Base-by-base conservation (phyloP, 306 rosid species). In the Astragalus glycyphyllos region DNA sequence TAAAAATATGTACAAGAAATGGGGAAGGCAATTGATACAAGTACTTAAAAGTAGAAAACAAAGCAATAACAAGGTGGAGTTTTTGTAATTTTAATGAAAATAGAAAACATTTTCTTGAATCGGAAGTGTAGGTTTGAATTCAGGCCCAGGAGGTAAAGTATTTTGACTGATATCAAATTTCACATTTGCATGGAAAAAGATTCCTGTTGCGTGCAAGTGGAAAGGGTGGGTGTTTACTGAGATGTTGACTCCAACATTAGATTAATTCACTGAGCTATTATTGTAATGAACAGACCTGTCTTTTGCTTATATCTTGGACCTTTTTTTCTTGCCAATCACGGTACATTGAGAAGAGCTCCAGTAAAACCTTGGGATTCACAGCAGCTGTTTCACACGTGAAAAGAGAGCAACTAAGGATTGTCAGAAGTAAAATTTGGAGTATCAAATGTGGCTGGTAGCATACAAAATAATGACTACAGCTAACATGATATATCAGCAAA, bases 311-410 rank as follows among this genome's bases (percentile, higher is more conserved):
- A 66, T 66, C 84, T 48, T 83, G 81, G 71, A 83, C 83, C 63
- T 79, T 91, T 38, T 80, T 83, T 63, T 89, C 97, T 77, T 89
- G 96, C 92, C 93, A 89, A 20, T 80, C 94, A 17, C 82, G 85
- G 80, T 95, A 87, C 77, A 87, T 81, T 13, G 96, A 87, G 83
- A 95, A 95, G 79, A 94, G 95, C 77, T 91, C 99, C 82, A 83
- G 42, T 14, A 94, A 59, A 74, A 91, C 89, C 78, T 86, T 88
- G 0, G 99, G 96, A 91, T 94, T 73, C 78, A 89, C 90, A 7
- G 77, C 75, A 74, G 85, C 96, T 87, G 73, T 51, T 71, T 69
- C 64, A 69, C 62, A 15, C 77, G 68, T 35, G 75, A 72, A 79
- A 64, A 11, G 31, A 9, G 12, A 69, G 42, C 44, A 50, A 66